Evolutionary conservation across 345 rosid genomes (phyloP), one percentile per base, ranked within the genome.

Genomic region (Eucalyptus victrix): DNA sequence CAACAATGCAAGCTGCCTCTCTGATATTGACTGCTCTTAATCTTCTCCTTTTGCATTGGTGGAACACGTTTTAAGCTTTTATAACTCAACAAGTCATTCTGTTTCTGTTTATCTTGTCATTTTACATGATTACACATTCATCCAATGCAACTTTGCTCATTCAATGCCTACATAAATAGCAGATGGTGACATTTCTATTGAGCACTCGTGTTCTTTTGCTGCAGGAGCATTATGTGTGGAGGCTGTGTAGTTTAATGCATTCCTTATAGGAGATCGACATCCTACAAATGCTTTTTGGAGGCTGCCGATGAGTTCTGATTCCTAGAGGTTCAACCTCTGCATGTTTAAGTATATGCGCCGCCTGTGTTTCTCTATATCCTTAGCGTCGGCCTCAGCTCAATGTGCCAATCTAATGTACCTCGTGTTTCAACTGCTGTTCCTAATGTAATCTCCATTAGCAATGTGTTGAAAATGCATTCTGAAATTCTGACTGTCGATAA

Each of bases 151-250:
- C 83, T 37, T 37, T 2, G 9, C 83, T 76, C 6, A 24, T 44
- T 76, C 45, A 21, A 76, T 37, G 83, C 83, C 83, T 76, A 9
- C 83, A 76, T 21, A 37, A 76, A 11, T 0, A 21, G 47, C 83
- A 37, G 28, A 37, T 2, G 13, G 28, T 10, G 56, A 7, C 7
- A 21, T 53, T 86, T 86, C 30, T 42, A 34, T 44, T 85, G 17
- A 81, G 51, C 32, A 21, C 65, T 34, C 3, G 12, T 42, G 50
- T 45, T 76, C 85, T 88, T 34, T 80, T 45, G 88, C 49, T 94
- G 91, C 94, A 94, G 97, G 92, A 93, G 92, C 49, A 42, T 87
- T 62, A 87, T 87, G 88, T 88, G 89, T 10, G 89, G 89, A 50
- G 88, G 88, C 47, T 86, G 87, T 51, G 65, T 14, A 12, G 87